Evolutionary conservation across 1,284 basidiomycete genomes (phyloP).

Genomic region (Apiotrichum laibachii): DNA sequence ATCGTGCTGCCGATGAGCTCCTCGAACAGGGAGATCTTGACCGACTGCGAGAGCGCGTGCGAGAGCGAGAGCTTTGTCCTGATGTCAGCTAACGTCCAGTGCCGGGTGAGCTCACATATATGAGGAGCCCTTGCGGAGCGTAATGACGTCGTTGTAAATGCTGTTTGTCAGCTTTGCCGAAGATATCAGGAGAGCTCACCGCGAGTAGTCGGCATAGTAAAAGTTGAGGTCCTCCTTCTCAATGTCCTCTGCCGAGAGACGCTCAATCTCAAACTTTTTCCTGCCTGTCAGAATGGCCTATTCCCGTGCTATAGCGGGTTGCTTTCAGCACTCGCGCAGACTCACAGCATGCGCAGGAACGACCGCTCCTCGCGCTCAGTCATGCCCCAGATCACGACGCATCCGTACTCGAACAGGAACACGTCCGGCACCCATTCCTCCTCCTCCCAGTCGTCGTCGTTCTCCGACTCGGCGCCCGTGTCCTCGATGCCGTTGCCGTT

Average conservation of each 20-base stretch:
- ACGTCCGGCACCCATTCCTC: constrained; percentile 69
- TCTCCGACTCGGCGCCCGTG: constrained; percentile 26
- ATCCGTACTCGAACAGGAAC: constrained; percentile 88
- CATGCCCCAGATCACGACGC: constrained; percentile 96
- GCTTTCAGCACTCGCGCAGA: too few relatives aligned
- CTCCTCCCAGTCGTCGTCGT: constrained; percentile 57
- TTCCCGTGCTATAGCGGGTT: too few relatives aligned
- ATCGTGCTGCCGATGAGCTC: constrained; percentile 89
- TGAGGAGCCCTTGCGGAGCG: constrained; percentile 85
- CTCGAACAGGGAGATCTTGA: constrained; percentile 95
- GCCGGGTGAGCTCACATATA: constrained; percentile 71
- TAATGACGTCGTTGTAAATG: constrained; percentile 98
- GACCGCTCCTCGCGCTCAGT: constrained; percentile 84
- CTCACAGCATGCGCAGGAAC: constrained; percentile 82
- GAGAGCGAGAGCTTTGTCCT: constrained; percentile 95
- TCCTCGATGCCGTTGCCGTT: constrained; percentile 10
- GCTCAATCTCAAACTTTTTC: constrained; percentile 89
- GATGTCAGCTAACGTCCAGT: constrained; percentile 5
- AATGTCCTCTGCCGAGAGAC: constrained; percentile 73
- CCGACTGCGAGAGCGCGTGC: constrained; percentile 91
- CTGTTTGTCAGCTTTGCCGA: constrained; percentile 51
- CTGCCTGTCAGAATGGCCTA: constrained; percentile 57
- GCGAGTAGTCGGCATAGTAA: constrained; percentile 94
- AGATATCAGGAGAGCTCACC: constrained; percentile 55
- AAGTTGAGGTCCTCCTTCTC: constrained; percentile 97